Evolutionary conservation across 2,329 filamentous ascomycete species (phyloP), one percentile per base, ranked within the genome.

Genomic region (Curvularia spicifera): DNA sequence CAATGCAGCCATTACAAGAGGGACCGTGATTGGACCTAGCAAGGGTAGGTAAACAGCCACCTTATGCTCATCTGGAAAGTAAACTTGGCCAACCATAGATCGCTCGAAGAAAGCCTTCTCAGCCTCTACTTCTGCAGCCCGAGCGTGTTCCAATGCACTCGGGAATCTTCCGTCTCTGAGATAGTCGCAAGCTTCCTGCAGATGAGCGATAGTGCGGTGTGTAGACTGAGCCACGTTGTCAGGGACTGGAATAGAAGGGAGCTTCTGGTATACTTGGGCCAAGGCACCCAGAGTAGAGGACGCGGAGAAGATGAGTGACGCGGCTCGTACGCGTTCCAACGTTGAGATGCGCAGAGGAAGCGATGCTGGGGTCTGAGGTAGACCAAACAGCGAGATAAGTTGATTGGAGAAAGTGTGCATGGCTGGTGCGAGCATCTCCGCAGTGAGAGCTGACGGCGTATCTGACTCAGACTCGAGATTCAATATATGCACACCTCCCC

Each of bases 21-120:
- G 95, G 12, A 98, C 94, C 4, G 91, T 93, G 40, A 98, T 88
- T 0, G 95, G 95, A 0, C 95, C 95, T 40, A 99, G 79, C 10
- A 99, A 80, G 1, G 95, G 95, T 68, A 99, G 79, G 75, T 99
- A 99, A 0, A 99, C 95, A 0, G 95, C 95, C 24, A 99, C 87
- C 78, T 98, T 99, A 77, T 99, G 95, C 79, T 99, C 95, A 72
- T 99, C 95, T 0, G 95, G 95, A 76, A 99, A 99, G 77, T 98
- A 99, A 2, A 98, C 89, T 79, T 98, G 95, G 0, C 93, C 95
- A 12, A 99, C 95, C 95, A 99, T 99, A 72, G 91, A 96, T 79
- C 96, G 96, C 78, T 99, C 95, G 68, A 99, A 99, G 78, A 99
- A 99, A 0, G 94, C 94, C 60, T 90, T 88, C 76, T 99, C 95